Evolutionary conservation across 73 alveolate species (phyloP).

Genomic region (Paraurostyla sp.): DNA sequence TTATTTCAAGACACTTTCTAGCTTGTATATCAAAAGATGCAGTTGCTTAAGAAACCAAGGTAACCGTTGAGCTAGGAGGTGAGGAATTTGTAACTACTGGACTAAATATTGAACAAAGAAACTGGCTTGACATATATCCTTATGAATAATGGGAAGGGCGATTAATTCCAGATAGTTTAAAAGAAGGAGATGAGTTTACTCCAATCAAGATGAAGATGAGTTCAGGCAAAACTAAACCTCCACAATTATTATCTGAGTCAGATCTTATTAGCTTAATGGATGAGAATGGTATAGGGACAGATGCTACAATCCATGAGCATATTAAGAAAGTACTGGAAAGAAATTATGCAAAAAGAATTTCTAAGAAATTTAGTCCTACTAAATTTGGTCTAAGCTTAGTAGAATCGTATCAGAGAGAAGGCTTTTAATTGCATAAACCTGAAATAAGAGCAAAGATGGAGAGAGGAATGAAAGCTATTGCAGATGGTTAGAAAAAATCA

Average conservation of each 20-base stretch:
- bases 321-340: slow-evolving; percentile 97
- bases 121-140: slow-evolving; percentile 93
- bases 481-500: slow-evolving; percentile 84
- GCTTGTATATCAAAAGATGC: slow-evolving; percentile 99
- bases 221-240: slow-evolving; percentile 95
- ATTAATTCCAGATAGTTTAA: slow-evolving; percentile 89
- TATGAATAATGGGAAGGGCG: slow-evolving; percentile 94
- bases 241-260: slow-evolving; percentile 96
- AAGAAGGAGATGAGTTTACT: slow-evolving; percentile 81
- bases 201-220: slow-evolving; percentile 69
- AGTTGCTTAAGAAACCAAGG: slow-evolving; percentile 94
- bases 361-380: slow-evolving; percentile 93
- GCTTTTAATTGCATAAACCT: slow-evolving; percentile 93
- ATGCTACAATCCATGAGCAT: slow-evolving; percentile 99
- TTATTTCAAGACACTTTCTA: slow-evolving; percentile 96
- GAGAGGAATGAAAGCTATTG: slow-evolving; percentile 90
- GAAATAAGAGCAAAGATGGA: slow-evolving; percentile 97
- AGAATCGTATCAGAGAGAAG: slow-evolving; percentile 91
- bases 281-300: slow-evolving; percentile 99
- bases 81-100: slow-evolving; percentile 95
- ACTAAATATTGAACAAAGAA: slow-evolving; percentile 81
- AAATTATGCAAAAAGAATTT: slow-evolving; percentile 93
- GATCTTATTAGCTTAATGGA: slow-evolving; percentile 98
- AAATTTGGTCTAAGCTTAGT: slow-evolving; percentile 95
- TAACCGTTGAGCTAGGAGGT: slow-evolving; percentile 85